Base-by-base conservation (phyloP, 306 rosid species). In the Lathyrus oleraceus region DNA sequence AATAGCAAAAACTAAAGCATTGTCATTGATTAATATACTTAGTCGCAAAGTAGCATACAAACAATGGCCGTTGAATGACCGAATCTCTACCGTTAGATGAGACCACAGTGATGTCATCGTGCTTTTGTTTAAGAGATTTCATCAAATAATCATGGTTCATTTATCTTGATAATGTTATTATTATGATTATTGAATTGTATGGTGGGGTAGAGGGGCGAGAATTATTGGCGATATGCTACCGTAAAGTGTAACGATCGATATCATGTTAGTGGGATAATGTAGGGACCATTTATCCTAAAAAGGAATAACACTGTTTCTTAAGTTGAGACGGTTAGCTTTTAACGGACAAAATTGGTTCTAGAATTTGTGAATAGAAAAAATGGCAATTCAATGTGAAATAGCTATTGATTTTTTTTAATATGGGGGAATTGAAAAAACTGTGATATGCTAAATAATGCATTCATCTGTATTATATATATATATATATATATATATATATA, bases 291-390 rank as follows among this genome's bases (percentile, higher is more conserved):
- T 5, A 56, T 75, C 51, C 68, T 56, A 17, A 64, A 45, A 58
- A 20, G 39, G 63, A 39, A 16, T 5, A 61, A 58, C 63, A 76
- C 67, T 81, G 84, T 79, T 85, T 81, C 84, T 35, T 81, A 30
- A 78, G 76, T 76, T 69, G 68, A 79, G 86, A 81, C 86, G 73
- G 76, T 79, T 72, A 78, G 69, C 77, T n/a, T 10, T 76, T 14
- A 58, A 65, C 35, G 60, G 82, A 85, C 84, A 81, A 25, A 9
- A 61, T 65, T 8, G 5, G 40, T 53, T 53, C n/a, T 53, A 53
- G 32, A 53, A 53, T 21, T 2, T 21, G n/a, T 5, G 60, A 53
- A 53, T 53, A 2, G 13, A 10, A 21, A 20, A 51, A 51, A 47
- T 15, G 51, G 19, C 6, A 45, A 44, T 44, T 42, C 17, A 32